Evolutionary conservation across 2,329 filamentous ascomycete genomes (phyloP).

Genomic region (Fusarium irregulare): DNA sequence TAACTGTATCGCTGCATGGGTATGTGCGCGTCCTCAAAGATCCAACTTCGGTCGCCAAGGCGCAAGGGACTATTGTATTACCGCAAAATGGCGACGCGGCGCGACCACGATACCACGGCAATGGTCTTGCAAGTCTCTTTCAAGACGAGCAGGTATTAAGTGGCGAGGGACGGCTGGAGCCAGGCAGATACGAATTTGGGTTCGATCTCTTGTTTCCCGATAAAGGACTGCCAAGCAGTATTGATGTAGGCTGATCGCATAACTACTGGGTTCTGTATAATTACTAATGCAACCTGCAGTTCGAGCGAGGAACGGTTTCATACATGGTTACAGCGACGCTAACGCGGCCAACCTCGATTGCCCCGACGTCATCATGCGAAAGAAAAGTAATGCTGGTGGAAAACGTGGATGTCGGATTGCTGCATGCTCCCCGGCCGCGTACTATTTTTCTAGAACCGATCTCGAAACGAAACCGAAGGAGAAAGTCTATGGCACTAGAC

Average conservation of each 20-base stretch:
- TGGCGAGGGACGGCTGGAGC: conserved; percentile 79
- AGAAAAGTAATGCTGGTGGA: conserved; percentile 83
- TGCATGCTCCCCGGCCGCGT: conserved; percentile 79
- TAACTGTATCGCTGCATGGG: conserved; percentile 81
- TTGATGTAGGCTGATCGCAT: conserved; percentile 75
- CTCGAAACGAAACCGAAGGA: conserved; percentile 74
- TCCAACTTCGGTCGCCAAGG: conserved; percentile 66
- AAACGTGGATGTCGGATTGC: conserved; percentile 82
- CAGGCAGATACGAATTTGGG: conserved; percentile 82
- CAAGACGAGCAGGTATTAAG: conserved; percentile 85
- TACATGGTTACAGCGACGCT: conserved; percentile 92
- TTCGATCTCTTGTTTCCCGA: conserved; percentile 78
- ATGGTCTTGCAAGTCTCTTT: conserved; percentile 83
- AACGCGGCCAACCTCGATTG: conserved; percentile 87
- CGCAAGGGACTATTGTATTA: conserved; percentile 58
- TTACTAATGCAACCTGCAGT: conserved; percentile 64
- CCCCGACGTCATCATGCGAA: conserved; percentile 82
- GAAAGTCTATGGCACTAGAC: conserved; percentile 62
- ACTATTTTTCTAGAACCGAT: conserved; percentile 90
- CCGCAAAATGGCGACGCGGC: conserved; percentile 53
- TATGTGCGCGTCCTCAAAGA: conserved; percentile 84
- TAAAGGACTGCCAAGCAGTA: conserved; percentile 84
- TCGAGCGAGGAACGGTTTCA: conserved; percentile 91
- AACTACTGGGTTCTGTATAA: background rate
- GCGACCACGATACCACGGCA: conserved; percentile 72